Evolutionary conservation across 2,329 filamentous ascomycete genomes (phyloP).

Genomic region (Coniochaeta sp.): DNA sequence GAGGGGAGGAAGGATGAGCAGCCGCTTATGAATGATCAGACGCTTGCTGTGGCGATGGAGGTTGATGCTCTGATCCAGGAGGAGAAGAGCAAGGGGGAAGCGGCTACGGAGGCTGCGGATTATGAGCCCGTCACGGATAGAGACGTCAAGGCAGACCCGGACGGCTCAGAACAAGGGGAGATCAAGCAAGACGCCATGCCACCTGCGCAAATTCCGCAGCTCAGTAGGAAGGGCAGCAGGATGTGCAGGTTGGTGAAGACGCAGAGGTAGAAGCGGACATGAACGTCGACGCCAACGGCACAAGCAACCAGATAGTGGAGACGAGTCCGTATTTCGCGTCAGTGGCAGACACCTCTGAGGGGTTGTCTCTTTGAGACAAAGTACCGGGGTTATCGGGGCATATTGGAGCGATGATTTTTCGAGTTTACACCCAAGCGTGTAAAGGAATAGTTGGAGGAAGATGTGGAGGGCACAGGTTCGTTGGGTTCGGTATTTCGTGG

Average conservation of each 20-base stretch:
- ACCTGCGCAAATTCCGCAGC: neutral
- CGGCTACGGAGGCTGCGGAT: too few relatives aligned
- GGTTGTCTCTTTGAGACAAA: neutral
- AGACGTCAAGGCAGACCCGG: neutral
- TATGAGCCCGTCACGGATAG: neutral
- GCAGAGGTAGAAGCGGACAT: neutral
- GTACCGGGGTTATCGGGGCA: too few relatives aligned
- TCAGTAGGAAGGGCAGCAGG: neutral
- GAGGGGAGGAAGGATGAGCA: neutral
- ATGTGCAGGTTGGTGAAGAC: neutral
- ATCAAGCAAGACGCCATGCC: neutral
- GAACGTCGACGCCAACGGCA: neutral
- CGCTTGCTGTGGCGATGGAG: neutral
- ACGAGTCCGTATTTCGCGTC: neutral
- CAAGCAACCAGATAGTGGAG: neutral
- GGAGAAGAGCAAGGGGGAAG: neutral
- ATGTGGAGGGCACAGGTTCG: too few relatives aligned
- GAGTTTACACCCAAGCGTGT: too few relatives aligned
- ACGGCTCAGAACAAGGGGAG: neutral
- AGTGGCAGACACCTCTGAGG: neutral
- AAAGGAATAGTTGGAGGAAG: too few relatives aligned
- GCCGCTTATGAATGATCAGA: neutral
- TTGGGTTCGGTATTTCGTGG: too few relatives aligned
- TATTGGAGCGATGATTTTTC: too few relatives aligned
- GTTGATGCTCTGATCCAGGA: neutral